phyloP scores from a whole-genome alignment of 768 basidiomycete genomes.

The Coprinopsis strossmayeri region DNA sequence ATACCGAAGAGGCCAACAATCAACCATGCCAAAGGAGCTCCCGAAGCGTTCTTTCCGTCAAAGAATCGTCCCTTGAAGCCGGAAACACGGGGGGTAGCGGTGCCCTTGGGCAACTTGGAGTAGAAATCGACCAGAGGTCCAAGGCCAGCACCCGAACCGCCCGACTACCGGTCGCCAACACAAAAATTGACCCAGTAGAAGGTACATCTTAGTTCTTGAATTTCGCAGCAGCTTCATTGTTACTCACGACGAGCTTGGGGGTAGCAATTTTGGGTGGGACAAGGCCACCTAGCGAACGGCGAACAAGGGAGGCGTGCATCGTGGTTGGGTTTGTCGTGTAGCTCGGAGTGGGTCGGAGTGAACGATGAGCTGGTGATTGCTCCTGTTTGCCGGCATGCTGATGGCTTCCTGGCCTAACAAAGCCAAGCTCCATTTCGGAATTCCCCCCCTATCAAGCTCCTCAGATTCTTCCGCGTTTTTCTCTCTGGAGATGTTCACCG shows the following conservation, averaged over 20 bases:
- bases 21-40: conserved; percentile 54
- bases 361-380: conserved; percentile 6
- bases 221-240: too few species aligned
- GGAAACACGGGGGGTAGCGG: conserved; percentile 48
- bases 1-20: conserved; percentile 65
- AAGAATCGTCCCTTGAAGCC: conserved; percentile 83
- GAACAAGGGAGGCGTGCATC: conserved; percentile 81
- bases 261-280: conserved; percentile 96
- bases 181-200: background rate
- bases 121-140: conserved; percentile 90
- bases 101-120: conserved; percentile 92
- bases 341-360: conserved; percentile 4
- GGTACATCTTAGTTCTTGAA: too few species aligned
- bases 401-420: background rate
- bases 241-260: conserved; percentile 76
- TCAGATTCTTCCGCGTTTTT: too few species aligned
- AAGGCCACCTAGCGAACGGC: conserved; percentile 77
- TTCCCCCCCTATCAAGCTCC: too few species aligned
- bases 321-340: background rate
- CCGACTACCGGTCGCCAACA: conserved; percentile 42
- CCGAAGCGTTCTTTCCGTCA: conserved; percentile 81
- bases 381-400: background rate
- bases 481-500: too few species aligned
- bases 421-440: too few species aligned
- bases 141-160: conserved; percentile 76